Evolutionary conservation across 495 filamentous ascomycete genomes (phyloP).

Genomic region (Xanthoparmelia taractica): DNA sequence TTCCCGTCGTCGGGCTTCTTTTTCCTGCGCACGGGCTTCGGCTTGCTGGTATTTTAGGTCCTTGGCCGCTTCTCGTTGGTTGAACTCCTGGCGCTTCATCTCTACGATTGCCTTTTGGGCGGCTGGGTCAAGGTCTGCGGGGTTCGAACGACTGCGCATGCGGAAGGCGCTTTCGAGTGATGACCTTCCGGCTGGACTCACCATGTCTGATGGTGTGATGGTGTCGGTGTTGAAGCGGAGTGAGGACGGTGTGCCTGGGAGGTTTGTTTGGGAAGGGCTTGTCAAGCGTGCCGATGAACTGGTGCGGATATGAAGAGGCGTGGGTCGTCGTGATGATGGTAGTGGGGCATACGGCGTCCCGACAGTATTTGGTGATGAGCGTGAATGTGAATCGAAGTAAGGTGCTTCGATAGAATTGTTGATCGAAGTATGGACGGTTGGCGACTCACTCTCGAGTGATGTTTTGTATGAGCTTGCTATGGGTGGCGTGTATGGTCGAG

Average conservation of each 20-base stretch:
- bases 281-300: constrained; percentile 41
- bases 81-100: constrained; percentile 49
- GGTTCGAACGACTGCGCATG: constrained; percentile 38
- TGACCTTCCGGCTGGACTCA: constrained; percentile 43
- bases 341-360: constrained; percentile 33
- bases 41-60: constrained; percentile 45
- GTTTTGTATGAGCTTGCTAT: constrained; percentile 44
- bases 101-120: constrained; percentile 48
- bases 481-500: constrained; percentile 50
- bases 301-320: constrained; percentile 40
- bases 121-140: constrained; percentile 42
- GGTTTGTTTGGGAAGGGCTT: constrained; percentile 46
- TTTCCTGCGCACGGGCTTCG: constrained; percentile 34
- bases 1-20: constrained; percentile 42
- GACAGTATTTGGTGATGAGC: constrained; percentile 26
- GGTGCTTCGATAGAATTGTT: constrained; percentile 29
- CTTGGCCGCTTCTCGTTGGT: constrained; percentile 54
- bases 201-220: constrained; percentile 36
- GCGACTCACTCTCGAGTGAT: constrained; percentile 43
- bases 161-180: constrained; percentile 53
- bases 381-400: constrained; percentile 24
- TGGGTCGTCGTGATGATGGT: constrained; percentile 29
- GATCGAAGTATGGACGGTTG: constrained; percentile 28
- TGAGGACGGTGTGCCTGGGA: constrained; percentile 44
- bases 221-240: constrained; percentile 41